Evolutionary conservation across 176 grass and related monocot genomes (phyloP).

Genomic region (Saccharum spontaneum): DNA sequence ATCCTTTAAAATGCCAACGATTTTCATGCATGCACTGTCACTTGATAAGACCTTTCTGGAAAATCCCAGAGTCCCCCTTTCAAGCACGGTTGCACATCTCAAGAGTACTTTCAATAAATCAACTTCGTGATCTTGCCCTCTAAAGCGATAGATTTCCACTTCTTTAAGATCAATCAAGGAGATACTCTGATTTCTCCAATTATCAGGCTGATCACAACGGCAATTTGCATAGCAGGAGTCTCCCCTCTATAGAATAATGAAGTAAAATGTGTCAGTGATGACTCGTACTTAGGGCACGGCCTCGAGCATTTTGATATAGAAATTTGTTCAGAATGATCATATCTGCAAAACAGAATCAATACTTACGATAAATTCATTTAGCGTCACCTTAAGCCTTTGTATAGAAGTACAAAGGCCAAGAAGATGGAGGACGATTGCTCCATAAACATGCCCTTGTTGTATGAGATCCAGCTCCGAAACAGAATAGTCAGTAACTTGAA

Average conservation of each 20-base stretch:
- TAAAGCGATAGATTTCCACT: neutral
- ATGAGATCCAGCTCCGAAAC: neutral
- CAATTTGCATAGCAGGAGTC: neutral
- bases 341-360: neutral
- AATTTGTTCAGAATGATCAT: neutral
- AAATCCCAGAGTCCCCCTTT: slow-evolving; percentile 1
- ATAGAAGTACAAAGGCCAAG: slow-evolving; percentile 13
- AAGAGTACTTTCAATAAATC: slow-evolving; percentile 16
- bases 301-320: neutral
- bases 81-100: neutral
- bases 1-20: neutral
- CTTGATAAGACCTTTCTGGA: neutral
- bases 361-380: neutral
- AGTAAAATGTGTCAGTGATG: neutral
- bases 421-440: slow-evolving; percentile 15
- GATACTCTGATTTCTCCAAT: slow-evolving; percentile 19
- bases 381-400: neutral
- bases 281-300: neutral
- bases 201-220: neutral
- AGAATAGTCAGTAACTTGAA: neutral
- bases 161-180: slow-evolving; percentile 17
- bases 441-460: neutral
- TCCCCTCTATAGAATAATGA: neutral
- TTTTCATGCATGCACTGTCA: neutral
- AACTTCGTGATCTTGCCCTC: slow-evolving; percentile 10